Conservation (phyloP, 2,329 filamentous ascomycete species). For the Exophiala phaeomuriformis region DNA sequence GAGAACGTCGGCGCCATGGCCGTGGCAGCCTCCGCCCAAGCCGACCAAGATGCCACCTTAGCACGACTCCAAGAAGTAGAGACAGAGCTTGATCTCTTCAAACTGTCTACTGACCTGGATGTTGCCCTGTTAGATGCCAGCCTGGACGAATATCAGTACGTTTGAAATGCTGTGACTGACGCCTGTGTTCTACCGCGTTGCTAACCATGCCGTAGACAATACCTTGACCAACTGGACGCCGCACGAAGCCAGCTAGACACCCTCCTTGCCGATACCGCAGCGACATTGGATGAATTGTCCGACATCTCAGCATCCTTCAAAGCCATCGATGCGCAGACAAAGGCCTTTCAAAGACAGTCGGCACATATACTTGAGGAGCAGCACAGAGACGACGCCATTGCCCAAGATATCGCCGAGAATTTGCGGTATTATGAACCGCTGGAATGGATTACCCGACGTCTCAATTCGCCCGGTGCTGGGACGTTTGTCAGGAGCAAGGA, state of each 20-base stretch:
- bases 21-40: background rate
- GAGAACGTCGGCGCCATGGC: conserved; percentile 7
- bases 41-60: conserved; percentile 15
- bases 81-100: conserved; percentile 52
- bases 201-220: conserved; percentile 49
- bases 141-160: conserved; percentile 76
- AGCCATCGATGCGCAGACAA: conserved; percentile 80
- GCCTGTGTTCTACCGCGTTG: background rate
- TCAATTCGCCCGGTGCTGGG: conserved; percentile 86
- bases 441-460: conserved; percentile 77
- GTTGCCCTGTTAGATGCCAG: conserved; percentile 69
- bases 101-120: conserved; percentile 54
- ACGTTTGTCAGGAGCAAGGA: conserved; percentile 75
- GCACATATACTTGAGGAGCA: conserved; percentile 80
- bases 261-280: conserved; percentile 68
- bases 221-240: conserved; percentile 71
- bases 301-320: conserved; percentile 79
- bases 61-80: conserved; percentile 26
- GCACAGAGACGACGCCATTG: conserved; percentile 66
- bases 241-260: conserved; percentile 75
- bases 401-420: conserved; percentile 78
- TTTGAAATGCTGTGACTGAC: conserved; percentile 17
- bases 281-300: conserved; percentile 67
- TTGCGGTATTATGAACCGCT: conserved; percentile 93
- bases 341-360: conserved; percentile 87